Percentiles rank a stretch among this genome's conserved stretches.
These are phyloP conservation scores for Capsicum rhomboideum DNA, from an alignment of 257 asterid genomes.

Conservation along the genomic window DNA sequence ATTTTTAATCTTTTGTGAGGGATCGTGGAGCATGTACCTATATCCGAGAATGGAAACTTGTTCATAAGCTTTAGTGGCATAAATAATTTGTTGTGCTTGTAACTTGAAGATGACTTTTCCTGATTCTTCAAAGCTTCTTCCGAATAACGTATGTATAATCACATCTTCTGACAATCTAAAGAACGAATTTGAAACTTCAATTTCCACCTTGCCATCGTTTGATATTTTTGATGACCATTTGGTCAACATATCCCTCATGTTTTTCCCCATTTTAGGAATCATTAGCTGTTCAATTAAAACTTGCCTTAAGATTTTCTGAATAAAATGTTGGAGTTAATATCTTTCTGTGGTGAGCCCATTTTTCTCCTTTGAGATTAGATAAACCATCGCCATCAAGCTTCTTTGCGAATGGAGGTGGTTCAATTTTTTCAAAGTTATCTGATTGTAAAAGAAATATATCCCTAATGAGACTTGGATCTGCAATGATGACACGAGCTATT, in stretches of 20 bases:
- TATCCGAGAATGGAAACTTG: slow-evolving; percentile 68
- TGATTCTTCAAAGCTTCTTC: slow-evolving; percentile 55
- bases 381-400: slow-evolving; percentile 89
- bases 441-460: slow-evolving; percentile 65
- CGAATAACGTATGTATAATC: slow-evolving; percentile 62
- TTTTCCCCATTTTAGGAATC: slow-evolving; percentile 68
- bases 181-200: slow-evolving; percentile 68
- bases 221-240: slow-evolving; percentile 51
- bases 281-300: slow-evolving; percentile 32
- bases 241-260: slow-evolving; percentile 46
- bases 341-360: slow-evolving; percentile 94
- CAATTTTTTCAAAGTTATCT: slow-evolving; percentile 73
- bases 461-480: slow-evolving; percentile 63
- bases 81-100: slow-evolving; percentile 76
- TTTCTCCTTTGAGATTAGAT: slow-evolving; percentile 68
- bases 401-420: slow-evolving; percentile 62
- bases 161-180: slow-evolving; percentile 60
- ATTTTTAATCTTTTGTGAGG: neutral
- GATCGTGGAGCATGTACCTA: slow-evolving; percentile 27
- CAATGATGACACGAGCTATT: slow-evolving; percentile 55
- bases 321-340: slow-evolving; percentile 73
- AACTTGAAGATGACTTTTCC: slow-evolving; percentile 61
- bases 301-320: slow-evolving; percentile 79
- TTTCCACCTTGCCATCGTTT: slow-evolving; percentile 42
- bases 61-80: slow-evolving; percentile 76